These are phyloP conservation scores for Teratosphaeria zuluensis DNA, from an alignment of 2,329 filamentous ascomycete genomes.

Conservation along the genomic window DNA sequence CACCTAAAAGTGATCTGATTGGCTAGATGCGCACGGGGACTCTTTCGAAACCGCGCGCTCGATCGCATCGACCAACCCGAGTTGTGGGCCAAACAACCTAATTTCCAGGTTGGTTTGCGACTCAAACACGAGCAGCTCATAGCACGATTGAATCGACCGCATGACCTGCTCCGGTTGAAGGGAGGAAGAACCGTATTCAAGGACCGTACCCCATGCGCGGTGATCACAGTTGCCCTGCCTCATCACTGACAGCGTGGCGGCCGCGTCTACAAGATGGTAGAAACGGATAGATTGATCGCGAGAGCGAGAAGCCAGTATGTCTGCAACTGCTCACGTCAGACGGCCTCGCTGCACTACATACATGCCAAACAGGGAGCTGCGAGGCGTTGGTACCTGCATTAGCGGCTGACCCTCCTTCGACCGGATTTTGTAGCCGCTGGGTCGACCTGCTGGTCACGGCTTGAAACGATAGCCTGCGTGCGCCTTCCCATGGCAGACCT, in stretches of 20 bases:
- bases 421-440: not conserved
- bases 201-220: too few relatives aligned
- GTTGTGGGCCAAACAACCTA: not conserved
- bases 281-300: too few relatives aligned
- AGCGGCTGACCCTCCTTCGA: not conserved
- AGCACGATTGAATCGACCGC: too few relatives aligned
- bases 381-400: not conserved
- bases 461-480: not conserved
- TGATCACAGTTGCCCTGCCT: too few relatives aligned
- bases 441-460: not conserved
- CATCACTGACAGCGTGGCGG: too few relatives aligned
- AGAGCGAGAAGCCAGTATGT: not conserved
- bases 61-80: not conserved
- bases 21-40: not conserved
- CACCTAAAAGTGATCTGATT: not conserved
- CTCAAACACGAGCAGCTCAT: not conserved
- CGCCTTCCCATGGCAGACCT: not conserved
- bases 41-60: not conserved
- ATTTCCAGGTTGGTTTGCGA: not conserved
- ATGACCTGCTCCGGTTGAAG: too few relatives aligned
- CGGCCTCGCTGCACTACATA: not conserved
- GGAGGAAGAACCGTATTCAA: too few relatives aligned
- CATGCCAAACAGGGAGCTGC: not conserved
- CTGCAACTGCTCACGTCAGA: not conserved
- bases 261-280: too few relatives aligned